Evolutionary conservation across 352 stramenopile species (phyloP).

Genomic region (Globisporangium viniferum): DNA sequence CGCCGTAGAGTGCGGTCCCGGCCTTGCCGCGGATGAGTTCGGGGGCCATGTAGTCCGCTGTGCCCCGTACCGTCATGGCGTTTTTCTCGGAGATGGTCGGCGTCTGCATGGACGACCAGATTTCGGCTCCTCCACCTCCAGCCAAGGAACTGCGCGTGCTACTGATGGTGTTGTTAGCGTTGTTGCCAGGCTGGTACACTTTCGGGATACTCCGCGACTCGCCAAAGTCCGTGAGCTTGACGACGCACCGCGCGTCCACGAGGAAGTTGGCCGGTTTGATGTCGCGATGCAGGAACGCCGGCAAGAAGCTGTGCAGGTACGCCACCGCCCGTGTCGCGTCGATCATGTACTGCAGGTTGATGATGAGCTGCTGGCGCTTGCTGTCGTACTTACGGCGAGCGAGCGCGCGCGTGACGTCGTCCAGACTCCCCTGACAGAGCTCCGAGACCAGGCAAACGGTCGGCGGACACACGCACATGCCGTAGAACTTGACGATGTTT

Average conservation of each 20-base stretch:
- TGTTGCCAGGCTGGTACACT: constrained; percentile 33
- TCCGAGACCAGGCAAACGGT: constrained; percentile 74
- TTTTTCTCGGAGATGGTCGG: neutral
- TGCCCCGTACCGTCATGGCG: constrained; percentile 73
- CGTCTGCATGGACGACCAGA: constrained; percentile 11
- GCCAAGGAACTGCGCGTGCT: neutral
- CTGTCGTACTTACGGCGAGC: constrained; percentile 20
- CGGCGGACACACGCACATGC: constrained; percentile 75
- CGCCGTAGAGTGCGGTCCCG: constrained; percentile 60
- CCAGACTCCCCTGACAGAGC: constrained; percentile 42
- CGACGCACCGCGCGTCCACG: constrained; percentile 40
- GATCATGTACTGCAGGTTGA: constrained; percentile 65
- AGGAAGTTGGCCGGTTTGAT: constrained; percentile 73
- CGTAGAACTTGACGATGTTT: constrained; percentile 83
- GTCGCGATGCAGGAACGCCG: constrained; percentile 68
- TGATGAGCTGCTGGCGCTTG: constrained; percentile 33
- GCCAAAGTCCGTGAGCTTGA: constrained; percentile 71
- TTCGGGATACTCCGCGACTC: constrained; percentile 29
- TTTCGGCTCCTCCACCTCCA: neutral
- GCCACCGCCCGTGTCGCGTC: constrained; percentile 58
- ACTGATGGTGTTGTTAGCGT: constrained; percentile 12
- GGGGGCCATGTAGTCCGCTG: constrained; percentile 78
- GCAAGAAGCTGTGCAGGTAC: constrained; percentile 72
- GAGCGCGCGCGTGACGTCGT: constrained; percentile 35
- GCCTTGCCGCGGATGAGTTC: constrained; percentile 76